Evolutionary conservation across 2,329 filamentous ascomycete species (phyloP), one percentile per base, ranked within the genome.

Genomic region (Teratosphaeria epicoccoides): DNA sequence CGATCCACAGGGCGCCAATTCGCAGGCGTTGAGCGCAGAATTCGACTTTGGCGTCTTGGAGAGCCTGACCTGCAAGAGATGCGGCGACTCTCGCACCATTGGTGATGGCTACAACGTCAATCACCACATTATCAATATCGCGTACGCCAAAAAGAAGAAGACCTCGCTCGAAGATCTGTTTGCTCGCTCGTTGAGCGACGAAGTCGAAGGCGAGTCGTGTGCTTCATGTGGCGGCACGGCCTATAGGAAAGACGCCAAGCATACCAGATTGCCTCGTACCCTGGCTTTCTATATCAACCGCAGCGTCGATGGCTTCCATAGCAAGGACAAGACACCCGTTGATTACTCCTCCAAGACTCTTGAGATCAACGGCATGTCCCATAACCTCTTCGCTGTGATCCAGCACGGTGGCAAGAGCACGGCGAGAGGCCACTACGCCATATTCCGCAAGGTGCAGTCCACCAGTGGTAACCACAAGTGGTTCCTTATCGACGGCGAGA

Each of bases 381-480:
- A 40, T 6, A 20, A 40, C n/a, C 14, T 40, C 9, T 20, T 40
- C n/a, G 33, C 33, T 9, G 33, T 40, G 4, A 40, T 40, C 33
- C 33, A 40, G n/a, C 33, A 40, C 33, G 33, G 33, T 20, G 33
- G 33, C 33, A 40, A 40, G 33, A 40, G n/a, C 20, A 37, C 29
- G 0, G 11, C 49, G 0, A 25, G 11, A 17, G 58, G 56, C 14
- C 56, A 59, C 47, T 60, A 59, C 44, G 53, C 53, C 26, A 26
- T 48, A 9, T 48, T 52, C 24, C 49, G 56, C 43, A 49, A 49
- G 50, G 33, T 40, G 14, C 7, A 4, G n/a, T 40, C 9, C 14
- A 40, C 14, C 33, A 45, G 28, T 22, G 43, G 46, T 12, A 46
- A 17, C 25, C 24, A 25, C 11, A 54, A 52, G 52, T 54, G 40